Evolutionary conservation across 2,329 filamentous ascomycete species (phyloP).

Genomic region (Fusarium torreyae): DNA sequence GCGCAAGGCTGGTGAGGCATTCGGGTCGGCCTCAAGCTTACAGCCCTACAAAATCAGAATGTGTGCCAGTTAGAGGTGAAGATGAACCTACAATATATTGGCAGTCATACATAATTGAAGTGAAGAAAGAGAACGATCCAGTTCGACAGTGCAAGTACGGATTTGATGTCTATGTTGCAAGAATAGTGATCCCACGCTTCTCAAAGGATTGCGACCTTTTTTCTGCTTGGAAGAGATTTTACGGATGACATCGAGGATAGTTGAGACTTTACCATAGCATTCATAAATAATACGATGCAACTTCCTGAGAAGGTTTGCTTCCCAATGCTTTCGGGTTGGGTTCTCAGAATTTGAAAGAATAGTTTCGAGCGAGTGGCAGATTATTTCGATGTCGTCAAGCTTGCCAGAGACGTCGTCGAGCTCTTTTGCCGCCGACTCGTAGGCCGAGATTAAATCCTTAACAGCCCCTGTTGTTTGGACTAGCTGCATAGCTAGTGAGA

Average conservation of each 20-base stretch:
- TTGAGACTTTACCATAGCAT: conserved; percentile 2
- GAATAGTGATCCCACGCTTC: background rate
- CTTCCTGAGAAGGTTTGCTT: background rate
- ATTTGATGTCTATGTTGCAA: conserved; percentile 11
- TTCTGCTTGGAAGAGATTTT: background rate
- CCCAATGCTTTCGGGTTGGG: background rate
- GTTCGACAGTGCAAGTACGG: background rate
- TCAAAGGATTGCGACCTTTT: background rate
- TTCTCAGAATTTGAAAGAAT: background rate
- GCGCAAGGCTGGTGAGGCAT: background rate
- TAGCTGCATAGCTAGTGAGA: conserved; percentile 21
- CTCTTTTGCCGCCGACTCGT: conserved; percentile 24
- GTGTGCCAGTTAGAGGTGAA: too few relatives aligned
- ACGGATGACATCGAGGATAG: background rate
- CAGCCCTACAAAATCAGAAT: background rate
- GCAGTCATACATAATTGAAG: background rate
- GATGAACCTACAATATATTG: background rate
- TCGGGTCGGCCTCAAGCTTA: background rate
- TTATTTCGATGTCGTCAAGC: conserved; percentile 7
- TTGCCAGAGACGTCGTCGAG: background rate
- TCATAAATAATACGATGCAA: background rate
- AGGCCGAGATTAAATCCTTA: conserved; percentile 12
- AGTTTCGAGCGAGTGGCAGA: conserved; percentile 5
- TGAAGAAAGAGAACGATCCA: conserved; percentile 3
- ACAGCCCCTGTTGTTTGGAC: background rate